Evolutionary conservation across 176 grass and related monocot genomes (phyloP), one percentile per base, ranked within the genome.

Genomic region (Pharus latifolius): DNA sequence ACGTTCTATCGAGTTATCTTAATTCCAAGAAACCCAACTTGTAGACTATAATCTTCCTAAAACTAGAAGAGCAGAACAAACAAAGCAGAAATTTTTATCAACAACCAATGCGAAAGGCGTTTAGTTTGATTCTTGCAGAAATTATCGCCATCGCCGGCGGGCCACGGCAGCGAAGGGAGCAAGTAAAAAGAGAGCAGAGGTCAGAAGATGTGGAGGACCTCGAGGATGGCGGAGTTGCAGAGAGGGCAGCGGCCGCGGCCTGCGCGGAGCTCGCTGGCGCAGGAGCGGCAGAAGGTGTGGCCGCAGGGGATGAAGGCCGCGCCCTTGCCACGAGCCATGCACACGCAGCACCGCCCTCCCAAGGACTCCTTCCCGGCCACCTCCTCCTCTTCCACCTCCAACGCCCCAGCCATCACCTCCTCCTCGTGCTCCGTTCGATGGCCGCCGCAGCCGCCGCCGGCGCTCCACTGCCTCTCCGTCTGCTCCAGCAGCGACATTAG

Each of bases 261-360:
- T 65, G 76, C 68, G 73, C 83, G 79, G 56, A 96, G 80, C 68
- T 96, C 83, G 37, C 80, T 67, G 0, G 91, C 85, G 80, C 91
- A 96, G 49, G 79, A 57, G 55, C 91, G 91, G 83, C 91, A 96
- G 80, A 96, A 96, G 87, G 91, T 96, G 83, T 96, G 91, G 57
- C 91, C 91, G 63, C 91, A 96, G 16, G 91, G 91, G 25, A 96
- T 75, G 67, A 95, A 95, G 1, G 91, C 91, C 3, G 86, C 86
- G 26, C 87, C 91, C 65, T 90, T 90, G 80, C 85, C 72, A 14
- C 80, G 74, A 24, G 79, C 64, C 63, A 96, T 86, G 80, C 91
- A 95, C 62, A 95, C 86, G 83, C 91, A 95, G 82, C 91, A 95
- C 73, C 69, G 61, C 67, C 43, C 63, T 1, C 33, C 76, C 60